phyloP scores from a whole-genome alignment of 2,329 filamentous ascomycete genomes.

The Apiospora aurea region DNA sequence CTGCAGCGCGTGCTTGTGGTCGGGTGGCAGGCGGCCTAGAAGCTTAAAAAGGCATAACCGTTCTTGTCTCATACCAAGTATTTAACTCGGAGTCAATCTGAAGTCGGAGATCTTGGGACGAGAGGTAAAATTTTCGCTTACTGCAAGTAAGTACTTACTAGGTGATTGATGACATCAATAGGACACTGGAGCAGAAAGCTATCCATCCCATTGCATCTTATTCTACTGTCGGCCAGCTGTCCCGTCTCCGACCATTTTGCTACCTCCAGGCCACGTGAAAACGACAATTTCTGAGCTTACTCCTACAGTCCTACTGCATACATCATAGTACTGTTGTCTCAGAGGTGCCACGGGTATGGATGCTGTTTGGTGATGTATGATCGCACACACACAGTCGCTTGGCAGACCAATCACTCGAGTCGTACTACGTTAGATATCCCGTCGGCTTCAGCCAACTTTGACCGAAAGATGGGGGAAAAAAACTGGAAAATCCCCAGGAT shows the following conservation, averaged over 20 bases:
- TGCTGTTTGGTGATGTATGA: background rate
- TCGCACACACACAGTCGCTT: background rate
- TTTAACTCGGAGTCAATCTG: conserved; percentile 19
- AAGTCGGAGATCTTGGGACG: conserved; percentile 17
- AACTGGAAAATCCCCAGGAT: background rate
- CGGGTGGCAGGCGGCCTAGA: background rate
- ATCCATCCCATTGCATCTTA: background rate
- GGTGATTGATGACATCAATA: background rate
- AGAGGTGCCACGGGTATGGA: background rate
- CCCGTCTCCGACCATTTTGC: background rate
- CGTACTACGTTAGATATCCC: background rate
- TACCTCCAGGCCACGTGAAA: background rate
- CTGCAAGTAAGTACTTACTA: background rate
- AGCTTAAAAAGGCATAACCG: background rate
- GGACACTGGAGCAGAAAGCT: background rate
- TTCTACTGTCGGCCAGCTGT: background rate
- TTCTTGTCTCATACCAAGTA: conserved; percentile 1
- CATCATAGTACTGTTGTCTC: too few relatives aligned
- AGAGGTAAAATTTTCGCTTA: background rate
- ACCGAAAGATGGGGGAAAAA: background rate
- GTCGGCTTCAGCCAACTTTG: background rate
- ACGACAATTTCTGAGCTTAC: background rate
- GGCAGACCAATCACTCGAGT: conserved; percentile 5
- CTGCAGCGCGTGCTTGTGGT: background rate
- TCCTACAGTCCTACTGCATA: background rate